Conservation (phyloP, 108 stramenopile species). For the Pseudonitzschia multiseries region DNA sequence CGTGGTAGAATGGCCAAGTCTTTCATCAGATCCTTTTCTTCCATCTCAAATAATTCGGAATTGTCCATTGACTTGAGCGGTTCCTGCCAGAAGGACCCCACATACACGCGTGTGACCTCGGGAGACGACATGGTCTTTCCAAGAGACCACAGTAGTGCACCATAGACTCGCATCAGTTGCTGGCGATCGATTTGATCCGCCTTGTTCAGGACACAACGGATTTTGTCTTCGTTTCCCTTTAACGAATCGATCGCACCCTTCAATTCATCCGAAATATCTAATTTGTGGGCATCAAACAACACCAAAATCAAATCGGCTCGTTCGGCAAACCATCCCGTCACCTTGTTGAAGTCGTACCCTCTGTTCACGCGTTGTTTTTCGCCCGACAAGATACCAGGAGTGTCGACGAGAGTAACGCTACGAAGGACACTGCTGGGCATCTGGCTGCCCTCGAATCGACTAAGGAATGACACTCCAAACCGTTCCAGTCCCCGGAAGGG, state of each 20-base stretch:
- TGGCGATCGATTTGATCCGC: constrained; percentile 97
- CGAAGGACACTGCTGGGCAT: constrained; percentile 81
- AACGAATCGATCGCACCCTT: constrained; percentile 94
- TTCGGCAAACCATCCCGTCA: constrained; percentile 96
- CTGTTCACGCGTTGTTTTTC: constrained; percentile 95
- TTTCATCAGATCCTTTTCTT: constrained; percentile 94
- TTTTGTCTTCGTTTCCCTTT: constrained; percentile 98
- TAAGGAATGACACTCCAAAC: constrained; percentile 95
- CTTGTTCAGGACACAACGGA: constrained; percentile 99
- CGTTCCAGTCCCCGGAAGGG: constrained; percentile 94
- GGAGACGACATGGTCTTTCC: constrained; percentile 95
- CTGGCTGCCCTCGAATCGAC: constrained; percentile 93
- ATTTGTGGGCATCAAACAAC: constrained; percentile 99
- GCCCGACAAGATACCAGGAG: constrained; percentile 96
- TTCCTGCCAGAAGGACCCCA: constrained; percentile 93
- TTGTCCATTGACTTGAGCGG: constrained; percentile 85
- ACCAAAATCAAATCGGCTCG: constrained; percentile 94
- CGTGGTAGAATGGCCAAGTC: constrained; percentile 93
- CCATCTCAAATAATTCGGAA: constrained; percentile 79
- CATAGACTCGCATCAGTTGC: constrained; percentile 98
- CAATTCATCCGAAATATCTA: constrained; percentile 99
- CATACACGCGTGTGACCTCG: constrained; percentile 96
- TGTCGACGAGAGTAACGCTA: constrained; percentile 95
- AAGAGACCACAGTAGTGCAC: constrained; percentile 96
- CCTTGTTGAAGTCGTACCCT: constrained; percentile 93